A percentile compares a stretch with the other conserved stretches of the same genome.
Conservation (phyloP, 2,329 filamentous ascomycete genomes). For the Cyphellophora europaea region DNA sequence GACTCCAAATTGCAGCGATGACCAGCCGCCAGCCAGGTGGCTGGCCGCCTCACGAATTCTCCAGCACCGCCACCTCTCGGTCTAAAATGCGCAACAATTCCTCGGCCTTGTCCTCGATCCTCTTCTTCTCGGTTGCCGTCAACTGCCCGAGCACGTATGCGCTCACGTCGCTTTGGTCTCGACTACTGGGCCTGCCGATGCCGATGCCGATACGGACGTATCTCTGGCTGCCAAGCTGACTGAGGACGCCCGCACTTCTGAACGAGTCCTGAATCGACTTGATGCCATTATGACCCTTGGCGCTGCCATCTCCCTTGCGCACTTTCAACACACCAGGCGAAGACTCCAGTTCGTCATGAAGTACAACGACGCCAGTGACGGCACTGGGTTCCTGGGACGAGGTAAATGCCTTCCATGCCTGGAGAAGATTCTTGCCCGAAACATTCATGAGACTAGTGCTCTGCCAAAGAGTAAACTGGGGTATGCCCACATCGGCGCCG, state of each 20-base stretch:
- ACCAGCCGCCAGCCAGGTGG: no score
- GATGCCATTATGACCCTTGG: slow-evolving; percentile 65
- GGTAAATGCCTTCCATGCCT: slow-evolving; percentile 52
- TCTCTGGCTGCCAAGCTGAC: slow-evolving; percentile 39
- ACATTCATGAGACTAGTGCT: slow-evolving; percentile 77
- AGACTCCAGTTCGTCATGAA: slow-evolving; percentile 83
- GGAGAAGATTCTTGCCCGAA: slow-evolving; percentile 61
- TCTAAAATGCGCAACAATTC: slow-evolving; percentile 45
- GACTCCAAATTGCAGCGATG: no score
- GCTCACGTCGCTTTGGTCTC: slow-evolving; percentile 59
- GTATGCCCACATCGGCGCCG: slow-evolving; percentile 30
- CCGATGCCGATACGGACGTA: slow-evolving; percentile 65
- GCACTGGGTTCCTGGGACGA: slow-evolving; percentile 20
- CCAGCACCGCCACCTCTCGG: slow-evolving; percentile 29
- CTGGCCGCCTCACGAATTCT: no score
- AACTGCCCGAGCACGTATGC: slow-evolving; percentile 69
- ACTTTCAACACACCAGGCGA: slow-evolving; percentile 58
- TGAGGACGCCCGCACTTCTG: slow-evolving; percentile 25
- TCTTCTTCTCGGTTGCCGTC: slow-evolving; percentile 39
- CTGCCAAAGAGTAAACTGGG: slow-evolving; percentile 61
- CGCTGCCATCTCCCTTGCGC: slow-evolving; percentile 46
- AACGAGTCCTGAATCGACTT: slow-evolving; percentile 44
- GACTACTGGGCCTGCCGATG: slow-evolving; percentile 67
- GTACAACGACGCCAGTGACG: slow-evolving; percentile 54
- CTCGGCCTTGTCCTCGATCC: slow-evolving; percentile 39